Evolutionary conservation across 306 rosid species (phyloP).

Genomic region (Vigna trinervia): DNA sequence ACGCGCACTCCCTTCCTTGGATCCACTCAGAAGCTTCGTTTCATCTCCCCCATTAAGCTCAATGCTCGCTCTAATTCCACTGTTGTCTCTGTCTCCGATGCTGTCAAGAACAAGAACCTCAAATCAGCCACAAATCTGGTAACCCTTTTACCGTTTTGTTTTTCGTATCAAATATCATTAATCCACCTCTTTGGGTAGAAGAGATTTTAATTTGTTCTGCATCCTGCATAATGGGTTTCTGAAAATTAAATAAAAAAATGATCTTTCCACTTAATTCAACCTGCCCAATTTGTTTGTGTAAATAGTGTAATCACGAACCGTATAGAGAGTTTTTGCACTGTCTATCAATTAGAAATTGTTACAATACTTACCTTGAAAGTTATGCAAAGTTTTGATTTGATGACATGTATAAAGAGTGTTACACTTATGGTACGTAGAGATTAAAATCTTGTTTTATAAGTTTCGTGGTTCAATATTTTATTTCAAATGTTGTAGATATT

Average conservation of each 20-base stretch:
- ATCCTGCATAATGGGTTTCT: constrained; percentile 38
- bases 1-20: constrained; percentile 58
- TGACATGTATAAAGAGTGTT: background rate
- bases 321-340: background rate
- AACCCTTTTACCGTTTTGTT: background rate
- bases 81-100: constrained; percentile 66
- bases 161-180: background rate
- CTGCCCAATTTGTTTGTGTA: background rate
- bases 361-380: background rate
- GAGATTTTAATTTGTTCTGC: constrained; percentile 1
- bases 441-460: background rate
- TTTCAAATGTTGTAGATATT: constrained; percentile 14
- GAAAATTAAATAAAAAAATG: background rate
- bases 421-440: background rate
- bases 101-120: constrained; percentile 60
- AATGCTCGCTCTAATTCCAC: constrained; percentile 49
- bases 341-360: background rate
- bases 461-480: background rate
- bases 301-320: background rate
- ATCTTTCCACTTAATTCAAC: constrained; percentile 21
- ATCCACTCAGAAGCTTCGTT: constrained; percentile 60
- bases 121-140: constrained; percentile 71
- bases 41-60: constrained; percentile 44
- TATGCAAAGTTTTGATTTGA: background rate
- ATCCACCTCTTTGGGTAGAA: background rate